Evolutionary conservation across 345 rosid species (phyloP).

Genomic region (Cardamine occulta): DNA sequence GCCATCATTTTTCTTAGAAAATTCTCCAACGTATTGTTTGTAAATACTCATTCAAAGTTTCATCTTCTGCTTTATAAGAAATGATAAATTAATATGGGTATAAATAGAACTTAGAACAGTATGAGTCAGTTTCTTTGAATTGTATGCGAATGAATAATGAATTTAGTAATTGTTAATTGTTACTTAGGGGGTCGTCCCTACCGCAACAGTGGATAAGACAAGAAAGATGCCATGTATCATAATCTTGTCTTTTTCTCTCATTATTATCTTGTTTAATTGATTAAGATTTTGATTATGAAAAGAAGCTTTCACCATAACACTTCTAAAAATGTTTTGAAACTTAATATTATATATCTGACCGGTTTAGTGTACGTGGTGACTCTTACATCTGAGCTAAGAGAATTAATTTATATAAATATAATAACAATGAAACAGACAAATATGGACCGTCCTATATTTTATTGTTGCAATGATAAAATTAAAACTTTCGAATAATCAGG

Average conservation of each 20-base stretch:
- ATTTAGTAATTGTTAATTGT: background rate
- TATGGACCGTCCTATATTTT: background rate
- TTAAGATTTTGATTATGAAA: background rate
- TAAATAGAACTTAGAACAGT: background rate
- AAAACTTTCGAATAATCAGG: too few relatives aligned
- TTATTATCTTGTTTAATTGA: background rate
- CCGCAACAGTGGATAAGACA: conserved; percentile 20
- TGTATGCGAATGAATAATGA: conserved; percentile 10
- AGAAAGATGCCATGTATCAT: conserved; percentile 4
- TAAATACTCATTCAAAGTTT: background rate
- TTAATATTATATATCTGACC: background rate
- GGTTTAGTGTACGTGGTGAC: background rate
- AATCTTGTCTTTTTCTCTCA: background rate
- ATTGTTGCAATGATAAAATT: background rate
- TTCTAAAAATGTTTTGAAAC: background rate
- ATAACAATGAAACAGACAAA: background rate
- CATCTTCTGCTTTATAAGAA: background rate
- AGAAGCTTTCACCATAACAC: background rate
- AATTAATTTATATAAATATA: background rate
- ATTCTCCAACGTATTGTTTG: background rate
- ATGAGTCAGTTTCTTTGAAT: background rate
- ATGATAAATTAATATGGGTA: background rate
- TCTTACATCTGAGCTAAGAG: background rate
- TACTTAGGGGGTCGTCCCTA: background rate
- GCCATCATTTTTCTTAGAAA: background rate